Conservation (phyloP, 352 stramenopile species). For the Phytophthora sojae region DNA sequence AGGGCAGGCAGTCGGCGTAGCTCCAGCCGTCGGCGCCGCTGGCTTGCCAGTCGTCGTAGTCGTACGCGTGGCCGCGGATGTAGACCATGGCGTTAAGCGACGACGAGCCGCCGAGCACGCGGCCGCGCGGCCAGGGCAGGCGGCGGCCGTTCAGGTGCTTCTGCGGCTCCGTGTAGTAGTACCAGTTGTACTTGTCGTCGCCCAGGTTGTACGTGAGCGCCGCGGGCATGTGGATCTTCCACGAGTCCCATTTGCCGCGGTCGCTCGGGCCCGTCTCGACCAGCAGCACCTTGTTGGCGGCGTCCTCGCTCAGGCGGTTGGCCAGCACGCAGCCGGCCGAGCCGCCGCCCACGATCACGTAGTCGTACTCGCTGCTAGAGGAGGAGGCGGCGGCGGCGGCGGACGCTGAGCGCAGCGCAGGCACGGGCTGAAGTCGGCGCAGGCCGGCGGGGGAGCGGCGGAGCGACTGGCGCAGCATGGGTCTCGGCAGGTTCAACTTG, state of each 20-base stretch:
- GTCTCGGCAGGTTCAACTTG: slow-evolving; percentile 27
- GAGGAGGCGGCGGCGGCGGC: not conserved
- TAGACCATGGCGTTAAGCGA: slow-evolving; percentile 94
- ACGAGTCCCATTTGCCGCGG: slow-evolving; percentile 87
- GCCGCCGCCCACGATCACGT: slow-evolving; percentile 93
- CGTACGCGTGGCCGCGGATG: slow-evolving; percentile 86
- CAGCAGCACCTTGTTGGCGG: slow-evolving; percentile 87
- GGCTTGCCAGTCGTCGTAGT: slow-evolving; percentile 89
- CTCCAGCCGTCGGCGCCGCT: slow-evolving; percentile 83
- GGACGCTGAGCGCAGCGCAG: not conserved
- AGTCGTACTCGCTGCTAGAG: slow-evolving; percentile 73
- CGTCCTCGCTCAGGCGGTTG: slow-evolving; percentile 87
- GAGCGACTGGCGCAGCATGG: slow-evolving; percentile 34
- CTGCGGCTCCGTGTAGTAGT: slow-evolving; percentile 87
- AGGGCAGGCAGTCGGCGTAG: slow-evolving; percentile 88
- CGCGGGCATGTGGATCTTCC: slow-evolving; percentile 92
- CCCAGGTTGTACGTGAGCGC: slow-evolving; percentile 87
- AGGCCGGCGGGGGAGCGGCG: slow-evolving; percentile 1
- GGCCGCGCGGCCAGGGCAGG: slow-evolving; percentile 86
- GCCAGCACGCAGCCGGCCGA: slow-evolving; percentile 93
- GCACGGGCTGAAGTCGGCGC: not conserved
- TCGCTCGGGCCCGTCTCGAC: slow-evolving; percentile 91
- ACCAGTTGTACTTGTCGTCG: slow-evolving; percentile 91
- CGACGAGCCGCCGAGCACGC: slow-evolving; percentile 89
- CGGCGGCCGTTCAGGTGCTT: slow-evolving; percentile 80